Base-by-base conservation (phyloP, 176 grass and related monocot species). In the Phragmites australis region DNA sequence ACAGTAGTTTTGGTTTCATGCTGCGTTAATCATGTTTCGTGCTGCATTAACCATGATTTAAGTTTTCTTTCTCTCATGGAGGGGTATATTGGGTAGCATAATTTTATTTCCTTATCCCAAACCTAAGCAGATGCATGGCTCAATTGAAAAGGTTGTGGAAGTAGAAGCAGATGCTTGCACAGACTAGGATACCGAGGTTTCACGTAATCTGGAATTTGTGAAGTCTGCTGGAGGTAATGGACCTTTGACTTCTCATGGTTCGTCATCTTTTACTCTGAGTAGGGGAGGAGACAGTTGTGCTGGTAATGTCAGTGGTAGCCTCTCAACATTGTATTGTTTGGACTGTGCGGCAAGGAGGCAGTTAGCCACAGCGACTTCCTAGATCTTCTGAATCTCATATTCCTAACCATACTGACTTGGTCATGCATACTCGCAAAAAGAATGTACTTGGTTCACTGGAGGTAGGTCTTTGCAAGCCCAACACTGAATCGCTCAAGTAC, bases 271-370 rank as follows among this genome's bases (percentile, higher is more conserved):
- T 81, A 30, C 68, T 81, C 41, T 47, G 58, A 67, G 70, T 21
- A 80, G 57, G 47, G 62, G 43, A 69, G 70, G 76, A 72, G 69
- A 79, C 52, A 75, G 53, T 47, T 84, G 74, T 65, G 45, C 31
- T 42, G 42, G 61, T 34, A 82, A 34, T 85, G 78, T 55, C 45
- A 77, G 75, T 60, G 71, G 43, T 48, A 86, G 71, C 41, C 65
- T 86, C 37, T 63, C 85, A 77, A 89, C 23, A 31, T 44, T 72
- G 18, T 85, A 79, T 77, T 81, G 82, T 85, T 90, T 96, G 75
- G 90, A 82, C 30, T 83, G 83, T 66, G 82, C 90, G 47, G 79
- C 80, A 78, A 75, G 93, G 42, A 84, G 84, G 32, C 85, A 92
- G 56, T 83, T 95, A 2, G 72, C 83, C 34, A 65, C 34, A 27